phyloP scores from a whole-genome alignment of 202 grass and related monocot species.

The Musa balbisiana region DNA sequence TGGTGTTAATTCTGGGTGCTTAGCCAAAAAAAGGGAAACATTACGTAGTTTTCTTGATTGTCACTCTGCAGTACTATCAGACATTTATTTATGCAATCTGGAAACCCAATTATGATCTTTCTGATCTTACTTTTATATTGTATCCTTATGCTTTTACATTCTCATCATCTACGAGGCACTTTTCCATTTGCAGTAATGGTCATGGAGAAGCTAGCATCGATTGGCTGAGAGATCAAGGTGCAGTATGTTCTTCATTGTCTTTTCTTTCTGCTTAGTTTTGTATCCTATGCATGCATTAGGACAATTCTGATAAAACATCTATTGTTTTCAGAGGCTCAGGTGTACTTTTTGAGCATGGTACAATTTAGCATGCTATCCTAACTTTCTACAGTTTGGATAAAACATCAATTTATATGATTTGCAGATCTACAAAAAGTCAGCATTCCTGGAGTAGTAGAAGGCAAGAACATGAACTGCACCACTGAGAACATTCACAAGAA shows the following conservation, averaged over 20 bases:
- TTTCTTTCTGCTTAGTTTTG: neutral
- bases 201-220: constrained; percentile 11
- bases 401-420: constrained; percentile 11
- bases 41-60: no score
- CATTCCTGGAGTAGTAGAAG: constrained; percentile 1
- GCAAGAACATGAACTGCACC: constrained; percentile 1
- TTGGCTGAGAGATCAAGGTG: constrained; percentile 29
- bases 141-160: neutral
- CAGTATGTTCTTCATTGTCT: neutral
- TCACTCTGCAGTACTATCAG: no score
- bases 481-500: constrained; percentile 31
- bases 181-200: constrained; percentile 23
- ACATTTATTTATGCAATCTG: no score
- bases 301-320: no score
- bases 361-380: neutral
- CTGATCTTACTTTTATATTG: neutral
- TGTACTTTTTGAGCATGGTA: neutral
- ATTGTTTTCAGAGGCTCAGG: no score
- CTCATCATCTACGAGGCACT: constrained; percentile 4
- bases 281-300: no score
- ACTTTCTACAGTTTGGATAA: constrained; percentile 9
- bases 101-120: no score
- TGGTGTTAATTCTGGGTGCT: no score
- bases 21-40: no score
- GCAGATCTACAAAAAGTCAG: constrained; percentile 5